phyloP scores from a whole-genome alignment of 768 basidiomycete genomes.

The Myochromella boudieri region DNA sequence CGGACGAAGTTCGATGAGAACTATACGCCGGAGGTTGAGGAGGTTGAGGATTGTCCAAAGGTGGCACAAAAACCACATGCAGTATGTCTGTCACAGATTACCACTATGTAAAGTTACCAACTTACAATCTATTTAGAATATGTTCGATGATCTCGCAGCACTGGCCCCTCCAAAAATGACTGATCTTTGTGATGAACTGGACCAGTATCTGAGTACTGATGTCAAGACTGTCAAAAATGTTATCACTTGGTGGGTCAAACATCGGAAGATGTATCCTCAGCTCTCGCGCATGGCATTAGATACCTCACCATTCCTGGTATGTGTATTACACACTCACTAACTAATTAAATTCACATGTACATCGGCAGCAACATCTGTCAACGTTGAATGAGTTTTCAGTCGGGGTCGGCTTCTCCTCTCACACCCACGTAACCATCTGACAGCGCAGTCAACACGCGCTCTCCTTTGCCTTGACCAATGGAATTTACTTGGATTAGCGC shows the following conservation, averaged over 20 bases:
- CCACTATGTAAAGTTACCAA: neutral
- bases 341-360: slow-evolving; percentile 3
- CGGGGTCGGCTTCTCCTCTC: no score
- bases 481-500: slow-evolving; percentile 19
- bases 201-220: slow-evolving; percentile 26
- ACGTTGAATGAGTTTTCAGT: slow-evolving; percentile 12
- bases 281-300: slow-evolving; percentile 32
- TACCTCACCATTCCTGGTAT: slow-evolving; percentile 26
- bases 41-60: slow-evolving; percentile 16
- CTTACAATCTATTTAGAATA: slow-evolving; percentile 18
- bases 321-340: slow-evolving; percentile 4
- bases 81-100: no score
- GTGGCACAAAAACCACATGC: no score
- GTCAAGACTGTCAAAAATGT: slow-evolving; percentile 21
- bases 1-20: no score
- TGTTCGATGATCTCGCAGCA: no score
- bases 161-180: no score
- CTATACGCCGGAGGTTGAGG: slow-evolving; percentile 18
- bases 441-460: no score
- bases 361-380: no score
- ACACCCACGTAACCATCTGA: no score
- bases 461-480: slow-evolving; percentile 19
- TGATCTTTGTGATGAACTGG: slow-evolving; percentile 24
- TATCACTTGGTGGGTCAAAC: slow-evolving; percentile 29
- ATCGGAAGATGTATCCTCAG: no score